Evolutionary conservation across 345 rosid genomes (phyloP).

Genomic region (Pugionium dolabratum): DNA sequence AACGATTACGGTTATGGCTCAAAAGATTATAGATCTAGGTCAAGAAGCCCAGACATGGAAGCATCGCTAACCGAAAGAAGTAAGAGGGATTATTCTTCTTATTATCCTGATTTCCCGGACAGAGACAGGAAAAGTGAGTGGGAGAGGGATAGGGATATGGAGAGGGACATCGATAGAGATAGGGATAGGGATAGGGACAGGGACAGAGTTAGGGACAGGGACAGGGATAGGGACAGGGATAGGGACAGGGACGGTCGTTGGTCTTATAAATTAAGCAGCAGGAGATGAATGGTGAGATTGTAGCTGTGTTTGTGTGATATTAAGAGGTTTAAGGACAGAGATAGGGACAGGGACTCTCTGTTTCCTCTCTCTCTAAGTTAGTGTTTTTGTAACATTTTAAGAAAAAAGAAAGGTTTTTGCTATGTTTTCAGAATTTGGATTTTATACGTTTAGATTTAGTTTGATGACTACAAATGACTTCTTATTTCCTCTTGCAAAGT

Average conservation of each 20-base stretch:
- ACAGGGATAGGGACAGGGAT: background rate
- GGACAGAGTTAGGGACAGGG: slow-evolving; percentile 15
- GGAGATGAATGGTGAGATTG: slow-evolving; percentile 37
- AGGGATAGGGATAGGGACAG: background rate
- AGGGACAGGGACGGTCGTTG: slow-evolving; percentile 29
- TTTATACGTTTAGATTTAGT: slow-evolving; percentile 10
- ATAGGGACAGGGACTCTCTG: slow-evolving; percentile 14
- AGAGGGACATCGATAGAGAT: background rate
- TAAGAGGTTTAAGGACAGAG: background rate
- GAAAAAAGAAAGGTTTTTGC: too few relatives aligned
- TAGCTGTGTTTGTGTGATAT: slow-evolving; percentile 28
- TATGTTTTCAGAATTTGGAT: background rate
- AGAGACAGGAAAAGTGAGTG: slow-evolving; percentile 30
- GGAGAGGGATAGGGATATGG: slow-evolving; percentile 19
- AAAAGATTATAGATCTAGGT: slow-evolving; percentile 38
- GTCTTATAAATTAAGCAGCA: slow-evolving; percentile 35
- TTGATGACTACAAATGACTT: background rate
- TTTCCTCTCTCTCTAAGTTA: background rate
- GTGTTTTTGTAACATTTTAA: slow-evolving; percentile 3
- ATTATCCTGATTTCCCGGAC: slow-evolving; percentile 38
- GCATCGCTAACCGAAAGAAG: slow-evolving; percentile 53
- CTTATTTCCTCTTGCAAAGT: too few relatives aligned
- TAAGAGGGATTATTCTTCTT: slow-evolving; percentile 45
- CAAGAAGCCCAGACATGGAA: slow-evolving; percentile 45
- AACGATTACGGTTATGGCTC: slow-evolving; percentile 43